Evolutionary conservation across 805 yeast species (phyloP).

Genomic region (Scheffersomyces lignosus): DNA sequence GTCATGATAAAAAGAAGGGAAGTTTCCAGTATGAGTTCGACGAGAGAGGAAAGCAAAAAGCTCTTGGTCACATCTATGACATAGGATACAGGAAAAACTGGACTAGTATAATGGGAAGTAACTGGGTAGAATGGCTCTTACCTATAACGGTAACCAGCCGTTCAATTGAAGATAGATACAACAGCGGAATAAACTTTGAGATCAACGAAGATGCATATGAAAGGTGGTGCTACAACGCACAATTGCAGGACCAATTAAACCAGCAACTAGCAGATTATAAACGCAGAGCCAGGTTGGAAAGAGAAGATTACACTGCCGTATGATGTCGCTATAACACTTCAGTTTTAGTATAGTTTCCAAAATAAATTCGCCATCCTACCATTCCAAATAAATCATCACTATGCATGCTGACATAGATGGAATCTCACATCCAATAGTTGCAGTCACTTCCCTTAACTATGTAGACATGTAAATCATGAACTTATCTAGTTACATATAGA

Average conservation of each 20-base stretch:
- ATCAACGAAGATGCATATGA: conserved; percentile 44
- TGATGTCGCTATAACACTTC: too few species aligned
- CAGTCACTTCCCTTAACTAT: too few species aligned
- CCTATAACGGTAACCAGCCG: conserved; percentile 44
- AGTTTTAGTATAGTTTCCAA: too few species aligned
- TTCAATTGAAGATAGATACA: conserved; percentile 16
- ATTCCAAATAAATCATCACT: too few species aligned
- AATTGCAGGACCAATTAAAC: conserved; percentile 46
- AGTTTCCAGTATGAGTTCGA: conserved; percentile 35
- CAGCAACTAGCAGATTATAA: conserved; percentile 31
- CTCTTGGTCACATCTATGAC: conserved; percentile 71
- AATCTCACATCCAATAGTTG: too few species aligned
- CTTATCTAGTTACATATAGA: too few species aligned
- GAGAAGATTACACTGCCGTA: too few species aligned
- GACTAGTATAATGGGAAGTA: conserved; percentile 70
- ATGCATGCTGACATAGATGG: too few species aligned
- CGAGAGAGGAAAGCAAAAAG: conserved; percentile 40
- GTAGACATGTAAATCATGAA: too few species aligned
- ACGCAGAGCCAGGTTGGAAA: conserved; percentile 1
- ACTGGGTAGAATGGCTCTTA: conserved; percentile 66
- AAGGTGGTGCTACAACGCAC: conserved; percentile 39
- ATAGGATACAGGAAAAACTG: conserved; percentile 67
- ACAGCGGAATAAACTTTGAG: conserved; percentile 54
- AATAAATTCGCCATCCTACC: too few species aligned
- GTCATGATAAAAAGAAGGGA: conserved; percentile 36